Evolutionary conservation across 768 basidiomycete genomes (phyloP), one percentile per base, ranked within the genome.

Genomic region (Plicaturopsis crispa): DNA sequence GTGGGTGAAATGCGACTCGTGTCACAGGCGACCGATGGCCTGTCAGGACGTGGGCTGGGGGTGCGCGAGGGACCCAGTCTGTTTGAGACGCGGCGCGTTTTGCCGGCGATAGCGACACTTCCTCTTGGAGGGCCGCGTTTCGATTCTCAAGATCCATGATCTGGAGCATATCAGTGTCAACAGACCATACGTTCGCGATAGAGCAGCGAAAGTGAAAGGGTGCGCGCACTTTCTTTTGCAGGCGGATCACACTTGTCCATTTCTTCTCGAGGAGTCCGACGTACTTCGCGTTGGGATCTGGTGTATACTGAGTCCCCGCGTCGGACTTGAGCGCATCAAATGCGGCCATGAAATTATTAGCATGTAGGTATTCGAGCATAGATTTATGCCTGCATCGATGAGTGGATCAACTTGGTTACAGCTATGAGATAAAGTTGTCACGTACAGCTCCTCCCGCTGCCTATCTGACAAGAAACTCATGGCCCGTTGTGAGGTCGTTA

Each of bases 61-160:
- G 86, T 5, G 84, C 79, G 31, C 88, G 75, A 11, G 92, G 92
- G 23, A 94, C 68, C 90, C 91, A 96, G 55, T 90, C 89, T 36
- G 73, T 70, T 48, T 84, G 78, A 45, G 75, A 70, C 35, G 72
- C 73, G 19, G 56, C 53, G 35, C 67, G 69, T 55, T 55, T 70
- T 33, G 53, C 73, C 47, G 55, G 74, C 21, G 69, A 61, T 37
- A 71, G 60, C 0, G 72, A 65, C 6, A 77, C 59, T 34, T 81
- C 69, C 58, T 96, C 91, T 55, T 88, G 84, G 12, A 82, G 65
- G 35, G 87, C 73, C 16, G 84, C 75, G 38, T 90, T 78, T 46
- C 85, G 75, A 38, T 80, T 80, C 63, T 96, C 92, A 19, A 97
- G 72, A 61, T 94, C 92, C 84, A 94, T 90, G 51, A 97, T 91